Percentiles rank a stretch among this genome's conserved stretches.
phyloP scores from a whole-genome alignment of 306 rosid species.

The Sophora flavescens region DNA sequence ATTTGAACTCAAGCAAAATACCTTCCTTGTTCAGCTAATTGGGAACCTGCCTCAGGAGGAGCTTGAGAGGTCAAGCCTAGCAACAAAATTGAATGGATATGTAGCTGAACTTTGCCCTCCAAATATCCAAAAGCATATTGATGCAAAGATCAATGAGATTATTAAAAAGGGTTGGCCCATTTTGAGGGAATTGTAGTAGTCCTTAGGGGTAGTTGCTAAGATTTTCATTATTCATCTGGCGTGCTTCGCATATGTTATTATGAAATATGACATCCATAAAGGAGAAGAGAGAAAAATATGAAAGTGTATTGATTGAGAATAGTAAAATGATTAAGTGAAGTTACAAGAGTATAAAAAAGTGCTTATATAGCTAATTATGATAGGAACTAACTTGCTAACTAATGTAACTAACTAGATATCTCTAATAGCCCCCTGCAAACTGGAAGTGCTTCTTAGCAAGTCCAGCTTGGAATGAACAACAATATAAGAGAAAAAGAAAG shows the following conservation, averaged over 20 bases:
- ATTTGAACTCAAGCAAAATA: constrained; percentile 91
- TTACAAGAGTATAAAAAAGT: too few species aligned
- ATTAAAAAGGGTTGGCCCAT: constrained; percentile 92
- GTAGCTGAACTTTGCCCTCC: constrained; percentile 89
- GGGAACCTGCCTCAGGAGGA: constrained; percentile 90
- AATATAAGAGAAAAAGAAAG: too few species aligned
- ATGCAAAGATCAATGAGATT: constrained; percentile 82
- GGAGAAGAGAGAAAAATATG: too few species aligned
- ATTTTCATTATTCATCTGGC: constrained; percentile 29
- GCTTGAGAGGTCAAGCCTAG: constrained; percentile 77
- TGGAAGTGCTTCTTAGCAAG: too few species aligned
- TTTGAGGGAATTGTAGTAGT: constrained; percentile 65
- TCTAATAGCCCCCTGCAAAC: too few species aligned
- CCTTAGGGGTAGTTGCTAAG: constrained; percentile 30
- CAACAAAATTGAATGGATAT: constrained; percentile 87
- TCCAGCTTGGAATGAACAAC: too few species aligned
- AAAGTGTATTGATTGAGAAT: too few species aligned
- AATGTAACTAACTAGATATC: too few species aligned
- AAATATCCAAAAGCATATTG: constrained; percentile 71
- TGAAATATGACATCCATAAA: too few species aligned
- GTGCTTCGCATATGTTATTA: constrained; percentile 12
- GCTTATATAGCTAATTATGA: too few species aligned
- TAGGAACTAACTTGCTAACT: too few species aligned
- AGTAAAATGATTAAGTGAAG: too few species aligned
- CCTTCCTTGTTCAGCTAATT: constrained; percentile 81